phyloP scores from a whole-genome alignment of 1,284 basidiomycete species.

The Schizophyllum amplum region DNA sequence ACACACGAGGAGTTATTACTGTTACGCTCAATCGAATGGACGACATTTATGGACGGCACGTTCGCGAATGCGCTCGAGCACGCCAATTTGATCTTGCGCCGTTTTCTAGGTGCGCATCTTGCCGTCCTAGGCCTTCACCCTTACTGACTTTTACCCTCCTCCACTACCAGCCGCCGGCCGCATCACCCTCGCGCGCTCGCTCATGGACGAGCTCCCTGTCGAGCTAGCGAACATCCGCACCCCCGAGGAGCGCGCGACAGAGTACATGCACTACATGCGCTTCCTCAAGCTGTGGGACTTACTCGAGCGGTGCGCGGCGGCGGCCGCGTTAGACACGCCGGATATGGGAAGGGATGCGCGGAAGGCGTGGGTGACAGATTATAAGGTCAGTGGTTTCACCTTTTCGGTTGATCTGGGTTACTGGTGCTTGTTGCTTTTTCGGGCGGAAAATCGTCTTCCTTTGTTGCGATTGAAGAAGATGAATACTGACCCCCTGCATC shows the following conservation, averaged over 20 bases:
- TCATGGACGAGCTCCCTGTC: slow-evolving; percentile 60
- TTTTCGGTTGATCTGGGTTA: background rate
- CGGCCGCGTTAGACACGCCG: slow-evolving; percentile 42
- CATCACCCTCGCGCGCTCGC: slow-evolving; percentile 58
- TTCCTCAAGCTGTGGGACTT: slow-evolving; percentile 67
- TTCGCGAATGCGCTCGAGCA: slow-evolving; percentile 76
- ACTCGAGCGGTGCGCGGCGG: slow-evolving; percentile 48
- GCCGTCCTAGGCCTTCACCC: background rate
- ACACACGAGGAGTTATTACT: slow-evolving; percentile 60
- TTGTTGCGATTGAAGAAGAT: slow-evolving; percentile 5
- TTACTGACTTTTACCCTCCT: slow-evolving; percentile 7
- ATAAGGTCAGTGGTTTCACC: slow-evolving; percentile 35
- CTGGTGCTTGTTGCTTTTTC: background rate
- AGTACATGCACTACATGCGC: slow-evolving; percentile 67
- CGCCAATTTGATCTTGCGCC: slow-evolving; percentile 78
- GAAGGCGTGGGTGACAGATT: slow-evolving; percentile 55
- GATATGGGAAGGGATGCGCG: slow-evolving; percentile 51
- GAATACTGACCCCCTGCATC: background rate
- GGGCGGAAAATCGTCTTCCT: too few relatives aligned
- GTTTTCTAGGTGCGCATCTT: slow-evolving; percentile 67
- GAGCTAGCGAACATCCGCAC: slow-evolving; percentile 52
- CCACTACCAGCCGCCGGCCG: slow-evolving; percentile 55
- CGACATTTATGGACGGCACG: slow-evolving; percentile 71
- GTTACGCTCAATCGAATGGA: slow-evolving; percentile 91
- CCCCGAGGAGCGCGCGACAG: slow-evolving; percentile 56